Evolutionary conservation across 2,329 filamentous ascomycete species (phyloP), one percentile per base, ranked within the genome.

Genomic region (Leptosphaerulina australis): DNA sequence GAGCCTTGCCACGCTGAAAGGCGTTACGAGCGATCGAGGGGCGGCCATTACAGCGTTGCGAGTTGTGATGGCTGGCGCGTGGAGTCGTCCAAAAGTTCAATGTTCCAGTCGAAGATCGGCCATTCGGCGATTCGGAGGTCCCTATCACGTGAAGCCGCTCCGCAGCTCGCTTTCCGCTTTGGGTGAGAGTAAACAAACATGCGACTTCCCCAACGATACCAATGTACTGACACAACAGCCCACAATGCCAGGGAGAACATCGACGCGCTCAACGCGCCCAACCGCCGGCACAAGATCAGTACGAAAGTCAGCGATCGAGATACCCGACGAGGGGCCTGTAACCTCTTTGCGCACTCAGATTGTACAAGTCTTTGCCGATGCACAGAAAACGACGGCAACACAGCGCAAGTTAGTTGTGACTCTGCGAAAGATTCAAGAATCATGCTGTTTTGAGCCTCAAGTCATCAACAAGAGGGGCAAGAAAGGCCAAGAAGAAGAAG

Each of bases 321-420:
- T 88, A n/a, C 87, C 88, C 29, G 83, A 87, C 63, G 91, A 96
- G 68, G 82, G 86, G 3, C 83, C 85, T 44, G 80, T 84, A 36
- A 91, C 83, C 50, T 82, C 82, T 12, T 77, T 97, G 60, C 88
- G 92, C 64, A 82, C 81, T 26, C 88, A 89, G 67, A 81, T 96
- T 43, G 88, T 86, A 68, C 68, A 72, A 22, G 69, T 80, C 14
- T 81, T 82, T 57, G 63, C 68, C 30, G 91, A 81, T 56, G 75
- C 93, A 25, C 94, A 99, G 73, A 87, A 88, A 63, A 95, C 90
- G 1, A 95, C 89, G 0, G 91, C 92, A 1, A 90, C 90, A 2
- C 94, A 99, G 71, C 82, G 93, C 53, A 97, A 97, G 70, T 82
- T 96, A 0, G 88, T 88, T 3, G 88, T 97, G 53, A 91, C 86